Conservation (phyloP, 768 basidiomycete species). For the Kwoniella newhampshirensis region DNA sequence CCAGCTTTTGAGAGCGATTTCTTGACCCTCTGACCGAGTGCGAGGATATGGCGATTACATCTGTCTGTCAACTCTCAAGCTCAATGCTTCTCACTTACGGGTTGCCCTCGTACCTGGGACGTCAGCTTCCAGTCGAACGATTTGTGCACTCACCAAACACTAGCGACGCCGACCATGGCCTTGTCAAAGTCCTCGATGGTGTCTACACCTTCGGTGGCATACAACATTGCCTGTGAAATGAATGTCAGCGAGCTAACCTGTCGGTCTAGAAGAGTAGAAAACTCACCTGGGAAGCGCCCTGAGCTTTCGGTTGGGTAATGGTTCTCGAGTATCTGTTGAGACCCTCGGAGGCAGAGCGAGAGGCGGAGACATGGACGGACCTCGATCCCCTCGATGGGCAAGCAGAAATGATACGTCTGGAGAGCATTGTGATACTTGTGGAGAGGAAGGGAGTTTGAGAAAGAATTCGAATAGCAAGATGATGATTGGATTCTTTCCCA, state of each 20-base stretch:
- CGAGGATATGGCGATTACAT: constrained; percentile 92
- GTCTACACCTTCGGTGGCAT: constrained; percentile 90
- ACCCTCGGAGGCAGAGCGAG: constrained; percentile 10
- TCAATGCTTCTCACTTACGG: constrained; percentile 66
- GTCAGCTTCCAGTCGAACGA: not conserved
- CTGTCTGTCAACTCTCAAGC: constrained; percentile 55
- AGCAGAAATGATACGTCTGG: constrained; percentile 11
- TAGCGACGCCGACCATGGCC: constrained; percentile 95
- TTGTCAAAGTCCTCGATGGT: constrained; percentile 83
- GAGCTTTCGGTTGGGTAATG: constrained; percentile 87
- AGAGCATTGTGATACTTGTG: constrained; percentile 12
- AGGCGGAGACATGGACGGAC: constrained; percentile 13
- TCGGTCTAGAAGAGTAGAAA: not conserved
- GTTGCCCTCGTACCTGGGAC: constrained; percentile 90
- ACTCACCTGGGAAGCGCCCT: constrained; percentile 86
- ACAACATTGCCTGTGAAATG: constrained; percentile 81
- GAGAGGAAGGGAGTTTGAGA: not conserved
- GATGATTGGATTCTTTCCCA: constrained; percentile 4
- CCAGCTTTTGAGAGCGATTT: constrained; percentile 67
- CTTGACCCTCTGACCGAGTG: constrained; percentile 82
- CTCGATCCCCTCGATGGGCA: not conserved
- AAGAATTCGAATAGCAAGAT: not conserved
- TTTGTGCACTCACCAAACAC: constrained; percentile 72
- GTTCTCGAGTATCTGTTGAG: constrained; percentile 70
- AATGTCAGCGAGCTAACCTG: not conserved